These are phyloP conservation scores for Chalciporus sphaerocephalus DNA, from an alignment of 768 basidiomycete species.

Conservation along the genomic window DNA sequence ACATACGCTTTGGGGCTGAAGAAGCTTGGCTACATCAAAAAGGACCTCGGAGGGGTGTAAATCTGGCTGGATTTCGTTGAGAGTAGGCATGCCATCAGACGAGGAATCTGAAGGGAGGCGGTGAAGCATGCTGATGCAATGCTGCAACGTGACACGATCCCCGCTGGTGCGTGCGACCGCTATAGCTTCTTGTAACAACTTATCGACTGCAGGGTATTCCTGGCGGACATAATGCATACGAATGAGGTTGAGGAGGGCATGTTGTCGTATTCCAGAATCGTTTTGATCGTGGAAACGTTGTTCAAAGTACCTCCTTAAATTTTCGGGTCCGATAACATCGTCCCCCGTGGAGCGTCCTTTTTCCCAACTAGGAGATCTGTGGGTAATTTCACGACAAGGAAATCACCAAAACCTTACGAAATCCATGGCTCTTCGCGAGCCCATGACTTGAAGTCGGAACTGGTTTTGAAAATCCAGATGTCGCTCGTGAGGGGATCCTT, in stretches of 20 bases:
- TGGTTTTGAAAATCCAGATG: conserved; percentile 54
- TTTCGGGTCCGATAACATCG: conserved; percentile 63
- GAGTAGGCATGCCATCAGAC: conserved; percentile 40
- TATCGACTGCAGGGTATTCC: conserved; percentile 64
- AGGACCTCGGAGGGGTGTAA: conserved; percentile 74
- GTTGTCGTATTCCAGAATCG: conserved; percentile 78
- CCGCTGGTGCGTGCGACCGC: conserved; percentile 68
- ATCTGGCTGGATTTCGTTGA: conserved; percentile 74
- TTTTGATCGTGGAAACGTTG: conserved; percentile 77
- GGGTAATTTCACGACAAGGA: background rate
- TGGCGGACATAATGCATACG: conserved; percentile 71
- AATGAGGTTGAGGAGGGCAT: conserved; percentile 72
- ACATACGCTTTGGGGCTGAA: conserved; percentile 59
- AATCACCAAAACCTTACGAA: conserved; percentile 38
- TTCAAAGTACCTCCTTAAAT: conserved; percentile 75
- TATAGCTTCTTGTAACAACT: conserved; percentile 76
- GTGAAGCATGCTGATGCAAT: conserved; percentile 75
- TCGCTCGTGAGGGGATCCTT: conserved; percentile 53
- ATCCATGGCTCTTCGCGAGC: conserved; percentile 59
- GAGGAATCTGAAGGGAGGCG: conserved; percentile 52
- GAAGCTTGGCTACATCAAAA: conserved; percentile 72
- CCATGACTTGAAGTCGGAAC: conserved; percentile 61
- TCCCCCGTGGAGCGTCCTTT: conserved; percentile 62
- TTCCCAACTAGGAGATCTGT: conserved; percentile 52
- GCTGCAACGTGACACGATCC: conserved; percentile 69